Base-by-base conservation (phyloP, 768 basidiomycete genomes). In the Fomitopsis serialis region DNA sequence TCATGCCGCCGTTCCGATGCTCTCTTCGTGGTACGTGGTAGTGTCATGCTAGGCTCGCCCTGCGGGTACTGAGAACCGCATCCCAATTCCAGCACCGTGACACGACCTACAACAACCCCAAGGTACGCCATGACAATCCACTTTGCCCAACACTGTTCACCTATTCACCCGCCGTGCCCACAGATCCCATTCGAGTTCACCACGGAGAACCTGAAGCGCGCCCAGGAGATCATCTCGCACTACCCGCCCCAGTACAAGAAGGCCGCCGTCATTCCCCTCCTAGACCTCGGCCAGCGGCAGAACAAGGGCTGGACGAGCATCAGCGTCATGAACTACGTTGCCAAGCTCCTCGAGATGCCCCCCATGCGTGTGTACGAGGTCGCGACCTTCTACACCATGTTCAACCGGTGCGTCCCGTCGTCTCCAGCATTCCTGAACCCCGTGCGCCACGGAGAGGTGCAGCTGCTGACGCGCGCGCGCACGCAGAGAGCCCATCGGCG, bases 351-450 rank as follows among this genome's bases (percentile, higher is more conserved):
- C 27, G 92, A 89, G 63, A 88, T 99, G 82, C 92, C 89, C 10
- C 91, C 92, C 49, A 98, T 99, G 97, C 89, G 97, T 10, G 97
- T 98, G 1, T 99, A 99, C 68, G 97, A 99, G 72, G 97, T 99
- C 48, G 96, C 96, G 17, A 95, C 93, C 13, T 99, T 99, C 75
- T 99, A 99, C 72, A 99, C 97, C 61, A 98, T 99, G 96, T 98
- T 98, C 80, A 99, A 98, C 77, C 82, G 95, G 92, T 92, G 54
- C 63, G 80, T 58, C 44, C 42, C 35, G 12, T 52, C 34, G 24
- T 47, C 32, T 19, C 34, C 48, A 25, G 42, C 47, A 35, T 25
- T 17, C 35, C 21, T 27, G 29, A 5, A 11, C 6, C 29, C 5
- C 11, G 29, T 32, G 11, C 29, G 11, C 29, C 11, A 32, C 29